Conservation (phyloP, 352 stramenopile genomes). For the Pythium aristosporum region DNA sequence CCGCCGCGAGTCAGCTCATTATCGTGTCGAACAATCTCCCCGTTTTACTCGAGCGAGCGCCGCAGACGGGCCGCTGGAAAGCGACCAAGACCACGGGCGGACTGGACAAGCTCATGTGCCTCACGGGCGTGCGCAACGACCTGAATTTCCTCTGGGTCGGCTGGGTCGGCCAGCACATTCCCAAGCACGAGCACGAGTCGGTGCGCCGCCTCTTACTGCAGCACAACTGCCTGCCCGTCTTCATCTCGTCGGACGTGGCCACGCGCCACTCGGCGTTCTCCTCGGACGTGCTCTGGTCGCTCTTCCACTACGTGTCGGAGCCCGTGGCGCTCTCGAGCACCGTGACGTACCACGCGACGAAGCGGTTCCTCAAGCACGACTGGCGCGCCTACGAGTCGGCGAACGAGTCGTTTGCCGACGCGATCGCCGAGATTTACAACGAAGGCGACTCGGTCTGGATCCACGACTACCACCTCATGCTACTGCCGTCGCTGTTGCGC, state of each 20-base stretch:
- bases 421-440: constrained; percentile 85
- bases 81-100: constrained; percentile 85
- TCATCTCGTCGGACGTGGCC: constrained; percentile 80
- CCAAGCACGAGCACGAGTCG: constrained; percentile 75
- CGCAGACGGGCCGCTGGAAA: constrained; percentile 79
- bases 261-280: constrained; percentile 87
- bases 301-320: constrained; percentile 90
- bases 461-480: constrained; percentile 91
- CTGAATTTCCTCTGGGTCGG: constrained; percentile 87
- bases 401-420: constrained; percentile 85
- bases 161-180: constrained; percentile 87
- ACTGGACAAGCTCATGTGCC: constrained; percentile 82
- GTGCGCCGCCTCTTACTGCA: constrained; percentile 73
- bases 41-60: constrained; percentile 67
- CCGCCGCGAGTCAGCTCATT: constrained; percentile 61
- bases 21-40: constrained; percentile 88
- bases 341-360: constrained; percentile 49
- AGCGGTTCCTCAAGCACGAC: constrained; percentile 87
- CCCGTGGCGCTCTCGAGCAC: constrained; percentile 42
- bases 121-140: constrained; percentile 63
- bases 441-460: constrained; percentile 89
- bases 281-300: constrained; percentile 89
- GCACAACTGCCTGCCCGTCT: constrained; percentile 88
- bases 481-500: constrained; percentile 81
- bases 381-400: constrained; percentile 88